Percentiles rank a stretch among this genome's conserved stretches.
phyloP scores from a whole-genome alignment of 1,284 basidiomycete species.

The Stygiomarasmius scandens region DNA sequence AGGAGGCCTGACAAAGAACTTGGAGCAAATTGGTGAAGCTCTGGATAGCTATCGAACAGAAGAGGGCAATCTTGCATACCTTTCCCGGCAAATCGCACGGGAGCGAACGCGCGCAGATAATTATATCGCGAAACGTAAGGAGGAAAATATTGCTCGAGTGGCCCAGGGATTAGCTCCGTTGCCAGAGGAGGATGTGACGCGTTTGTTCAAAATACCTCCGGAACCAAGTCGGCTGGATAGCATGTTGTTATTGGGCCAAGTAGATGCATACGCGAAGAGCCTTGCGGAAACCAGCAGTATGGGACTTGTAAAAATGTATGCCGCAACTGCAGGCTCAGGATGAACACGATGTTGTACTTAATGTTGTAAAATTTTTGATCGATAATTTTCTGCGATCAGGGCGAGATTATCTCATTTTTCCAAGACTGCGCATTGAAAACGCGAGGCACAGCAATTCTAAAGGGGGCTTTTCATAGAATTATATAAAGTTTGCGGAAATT shows the following conservation, averaged over 20 bases:
- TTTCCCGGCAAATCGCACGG: conserved; percentile 88
- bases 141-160: conserved; percentile 85
- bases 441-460: not conserved
- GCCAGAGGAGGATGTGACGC: conserved; percentile 83
- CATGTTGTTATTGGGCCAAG: conserved; percentile 83
- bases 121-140: conserved; percentile 82
- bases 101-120: conserved; percentile 86
- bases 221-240: conserved; percentile 93
- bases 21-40: conserved; percentile 84
- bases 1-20: conserved; percentile 61
- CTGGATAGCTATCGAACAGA: conserved; percentile 89
- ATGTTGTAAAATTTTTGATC: not conserved
- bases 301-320: conserved; percentile 78
- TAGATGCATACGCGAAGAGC: conserved; percentile 82
- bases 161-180: conserved; percentile 87
- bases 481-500: not conserved
- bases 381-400: not conserved
- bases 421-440: no score
- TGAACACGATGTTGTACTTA: conserved; percentile 15
- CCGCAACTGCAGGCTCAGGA: conserved; percentile 47
- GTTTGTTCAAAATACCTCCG: conserved; percentile 85
- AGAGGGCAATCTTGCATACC: conserved; percentile 92
- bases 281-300: conserved; percentile 73
- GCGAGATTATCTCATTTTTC: not conserved
- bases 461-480: not conserved